phyloP scores from a whole-genome alignment of 257 asterid genomes.

The Solanum bulbocastanum region DNA sequence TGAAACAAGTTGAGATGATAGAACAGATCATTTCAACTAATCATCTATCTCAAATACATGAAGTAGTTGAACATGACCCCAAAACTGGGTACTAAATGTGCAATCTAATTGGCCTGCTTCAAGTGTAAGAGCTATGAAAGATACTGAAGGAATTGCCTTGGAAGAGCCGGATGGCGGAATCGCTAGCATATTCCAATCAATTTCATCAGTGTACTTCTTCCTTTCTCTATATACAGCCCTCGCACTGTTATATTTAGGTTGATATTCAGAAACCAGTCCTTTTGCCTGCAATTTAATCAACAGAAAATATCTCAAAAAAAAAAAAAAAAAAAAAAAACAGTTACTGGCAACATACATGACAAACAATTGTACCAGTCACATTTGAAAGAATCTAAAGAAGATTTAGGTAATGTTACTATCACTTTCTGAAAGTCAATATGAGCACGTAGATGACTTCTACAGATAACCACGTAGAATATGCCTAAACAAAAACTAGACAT shows the following conservation, averaged over 20 bases:
- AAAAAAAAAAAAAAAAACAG: background rate
- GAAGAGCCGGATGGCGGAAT: conserved; percentile 86
- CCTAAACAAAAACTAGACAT: background rate
- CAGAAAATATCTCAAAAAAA: background rate
- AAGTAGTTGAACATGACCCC: background rate
- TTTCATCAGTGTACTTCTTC: conserved; percentile 82
- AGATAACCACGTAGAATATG: background rate
- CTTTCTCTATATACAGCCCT: conserved; percentile 97
- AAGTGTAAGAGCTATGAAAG: background rate
- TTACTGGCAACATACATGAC: background rate
- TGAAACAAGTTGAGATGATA: background rate
- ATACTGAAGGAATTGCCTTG: conserved; percentile 37
- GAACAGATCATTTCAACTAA: background rate
- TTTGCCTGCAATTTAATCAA: conserved; percentile 58
- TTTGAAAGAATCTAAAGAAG: background rate
- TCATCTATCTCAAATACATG: background rate
- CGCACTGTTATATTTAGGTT: conserved; percentile 92
- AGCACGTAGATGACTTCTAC: background rate
- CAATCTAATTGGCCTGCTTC: background rate
- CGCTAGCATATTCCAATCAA: conserved; percentile 98
- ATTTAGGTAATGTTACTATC: background rate
- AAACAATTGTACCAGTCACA: background rate
- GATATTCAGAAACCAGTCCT: conserved; percentile 86
- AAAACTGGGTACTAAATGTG: background rate
- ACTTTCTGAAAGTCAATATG: background rate